Base-by-base conservation (phyloP, 2,329 filamentous ascomycete genomes). In the Drechslerella dactyloides region DNA sequence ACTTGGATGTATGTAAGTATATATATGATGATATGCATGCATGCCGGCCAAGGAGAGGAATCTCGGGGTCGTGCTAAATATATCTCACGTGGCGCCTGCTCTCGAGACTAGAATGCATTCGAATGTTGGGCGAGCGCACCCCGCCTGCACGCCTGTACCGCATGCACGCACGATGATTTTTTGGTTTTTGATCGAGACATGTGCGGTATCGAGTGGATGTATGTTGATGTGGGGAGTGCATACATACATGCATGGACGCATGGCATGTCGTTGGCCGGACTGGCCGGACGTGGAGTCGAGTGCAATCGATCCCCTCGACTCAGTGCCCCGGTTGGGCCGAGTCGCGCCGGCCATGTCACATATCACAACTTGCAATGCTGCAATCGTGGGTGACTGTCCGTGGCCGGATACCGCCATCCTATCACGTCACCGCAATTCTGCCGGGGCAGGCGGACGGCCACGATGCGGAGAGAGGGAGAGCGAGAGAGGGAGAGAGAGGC, bases 81-180 rank as follows among this genome's bases (percentile, higher is more conserved):
- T 70, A 70, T 60, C 66, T 70, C 66, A 55, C 54, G 66, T 64
- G 66, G 66, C 66, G 66, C 66, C 58, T 70, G 33, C 51, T 21
- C 23, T 61, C n/a, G 19, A 44, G 50, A 33, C 55, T 54, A 55
- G 33, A 58, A 44, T n/a, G n/a, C n/a, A 35, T 40, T 30, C 19
- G 15, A 50, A 33, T 59, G 65, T 63, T 69, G 65, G 65, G 37
- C 52, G n/a, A 33, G 17, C 42, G 57, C 58, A 59, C 58, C 58
- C 65, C 58, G 48, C 58, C 58, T 37, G 6, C 33, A 40, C 15
- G 6, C 40, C 21, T 8, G 52, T 15, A 37, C 17, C 33, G 37
- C 54, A 56, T 40, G 48, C 52, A 40, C 63, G 63, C 37, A 58
- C 44, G 27, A 33, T 8, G 27, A 33, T 33, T 33, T 33, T 33